Conservation (phyloP, 2,329 filamentous ascomycete species). For the Phyllosticta paracitricarpa region DNA sequence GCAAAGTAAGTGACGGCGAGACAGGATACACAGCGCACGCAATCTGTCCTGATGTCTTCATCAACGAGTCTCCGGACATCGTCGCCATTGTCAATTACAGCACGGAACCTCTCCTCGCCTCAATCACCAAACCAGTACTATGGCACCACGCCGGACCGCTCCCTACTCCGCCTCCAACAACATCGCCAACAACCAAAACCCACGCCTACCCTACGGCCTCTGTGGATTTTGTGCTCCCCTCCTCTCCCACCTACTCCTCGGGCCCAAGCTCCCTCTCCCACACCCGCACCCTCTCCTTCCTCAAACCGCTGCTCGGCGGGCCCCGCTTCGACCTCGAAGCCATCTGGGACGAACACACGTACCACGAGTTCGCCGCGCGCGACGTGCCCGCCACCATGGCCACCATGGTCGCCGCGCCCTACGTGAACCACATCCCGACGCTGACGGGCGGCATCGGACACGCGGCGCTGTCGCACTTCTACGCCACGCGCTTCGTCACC, state of each 20-base stretch:
- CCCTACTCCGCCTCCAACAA: background rate
- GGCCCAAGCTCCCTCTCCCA: slow-evolving; percentile 52
- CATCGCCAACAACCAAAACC: background rate
- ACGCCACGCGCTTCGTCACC: slow-evolving; percentile 64
- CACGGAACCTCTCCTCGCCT: background rate
- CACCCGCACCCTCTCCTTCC: slow-evolving; percentile 53
- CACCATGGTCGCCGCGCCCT: slow-evolving; percentile 73
- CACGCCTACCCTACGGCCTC: background rate
- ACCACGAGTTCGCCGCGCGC: slow-evolving; percentile 59
- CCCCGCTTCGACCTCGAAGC: slow-evolving; percentile 65
- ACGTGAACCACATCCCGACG: slow-evolving; percentile 69
- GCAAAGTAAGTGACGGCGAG: background rate
- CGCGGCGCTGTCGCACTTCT: slow-evolving; percentile 53
- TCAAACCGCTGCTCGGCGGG: slow-evolving; percentile 53
- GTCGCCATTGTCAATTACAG: slow-evolving; percentile 1
- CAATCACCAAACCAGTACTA: background rate
- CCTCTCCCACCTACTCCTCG: slow-evolving; percentile 42
- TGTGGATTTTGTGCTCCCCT: slow-evolving; percentile 39
- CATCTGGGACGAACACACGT: slow-evolving; percentile 71
- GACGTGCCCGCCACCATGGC: slow-evolving; percentile 64
- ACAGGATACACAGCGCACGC: background rate
- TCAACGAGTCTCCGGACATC: slow-evolving; percentile 1
- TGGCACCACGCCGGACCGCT: background rate
- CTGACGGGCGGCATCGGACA: slow-evolving; percentile 61
- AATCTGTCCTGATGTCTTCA: background rate